Evolutionary conservation across 1,139 yeast genomes (phyloP), one percentile per base, ranked within the genome.

Genomic region (Sugiyamaella xylanicola): DNA sequence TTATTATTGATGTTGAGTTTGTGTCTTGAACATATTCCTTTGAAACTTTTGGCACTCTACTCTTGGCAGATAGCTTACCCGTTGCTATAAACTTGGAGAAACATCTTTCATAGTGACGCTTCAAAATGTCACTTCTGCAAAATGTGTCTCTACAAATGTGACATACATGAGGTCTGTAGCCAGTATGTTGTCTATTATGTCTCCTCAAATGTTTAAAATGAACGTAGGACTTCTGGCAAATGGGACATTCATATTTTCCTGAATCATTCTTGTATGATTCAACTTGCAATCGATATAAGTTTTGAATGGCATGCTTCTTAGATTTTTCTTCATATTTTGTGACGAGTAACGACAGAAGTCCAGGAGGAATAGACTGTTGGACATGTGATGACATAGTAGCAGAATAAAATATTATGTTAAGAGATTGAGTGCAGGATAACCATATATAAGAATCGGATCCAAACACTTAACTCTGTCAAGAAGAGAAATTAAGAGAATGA

Each of bases 121-220:
- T 65, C 36, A 66, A 54, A 32, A 67, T 67, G 48, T 67, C 71
- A 15, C 68, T 66, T 37, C 72, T 56, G 16, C 68, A 60, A 56
- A 67, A 68, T 17, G 63, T 57, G 21, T 63, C 63, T 5, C 56
- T 44, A 57, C 72, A 68, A 48, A 61, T 58, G 13, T 57, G 57
- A 53, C 72, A 68, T 11, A 58, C 63, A 51, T 66, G 67, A 5
- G 71, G 70, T 42, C 67, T 59, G 42, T 65, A 62, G 21, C 72
- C 72, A n/a, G 71, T 68, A 57, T 68, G 74, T 19, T 65, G 57
- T 48, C 68, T 59, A 61, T 64, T 61, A 54, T 70, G 74, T 13
- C 74, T 64, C 54, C 67, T 66, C 35, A 71, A 62, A 48, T 70
- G 74, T 57, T 70, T 70, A 51, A 67, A 66, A 51, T 70, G 71